Evolutionary conservation across 1,284 basidiomycete genomes (phyloP).

Genomic region (Porogramme epimiltina): DNA sequence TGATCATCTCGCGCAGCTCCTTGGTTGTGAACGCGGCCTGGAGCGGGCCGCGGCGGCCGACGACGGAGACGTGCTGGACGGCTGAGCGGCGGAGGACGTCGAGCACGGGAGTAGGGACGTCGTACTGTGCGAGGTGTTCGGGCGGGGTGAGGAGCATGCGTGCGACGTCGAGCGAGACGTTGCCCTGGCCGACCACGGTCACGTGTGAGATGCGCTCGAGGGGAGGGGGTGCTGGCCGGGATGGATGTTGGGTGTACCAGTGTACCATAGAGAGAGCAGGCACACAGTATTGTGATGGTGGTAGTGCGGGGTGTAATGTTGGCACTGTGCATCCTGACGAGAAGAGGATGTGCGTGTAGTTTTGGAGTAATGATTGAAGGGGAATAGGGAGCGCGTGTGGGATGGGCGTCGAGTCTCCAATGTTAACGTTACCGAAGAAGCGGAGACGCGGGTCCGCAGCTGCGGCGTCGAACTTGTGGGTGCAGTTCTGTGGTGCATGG

Average conservation of each 20-base stretch:
- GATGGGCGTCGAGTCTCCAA: conserved; percentile 50
- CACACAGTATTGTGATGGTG: conserved; percentile 57
- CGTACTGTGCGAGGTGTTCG: conserved; percentile 68
- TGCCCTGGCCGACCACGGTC: conserved; percentile 92
- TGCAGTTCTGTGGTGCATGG: conserved; percentile 77
- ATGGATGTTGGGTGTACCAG: conserved; percentile 97
- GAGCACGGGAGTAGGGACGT: conserved; percentile 81
- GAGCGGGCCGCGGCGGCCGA: conserved; percentile 86
- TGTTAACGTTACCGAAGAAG: conserved; percentile 93
- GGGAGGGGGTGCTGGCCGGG: conserved; percentile 50
- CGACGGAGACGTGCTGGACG: conserved; percentile 80
- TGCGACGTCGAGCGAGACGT: conserved; percentile 94
- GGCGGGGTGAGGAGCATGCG: conserved; percentile 82
- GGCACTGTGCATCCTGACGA: conserved; percentile 79
- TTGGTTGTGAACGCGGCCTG: conserved; percentile 95
- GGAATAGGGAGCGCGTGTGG: conserved; percentile 57
- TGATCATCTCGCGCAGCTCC: conserved; percentile 91
- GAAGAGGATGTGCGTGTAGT: conserved; percentile 84
- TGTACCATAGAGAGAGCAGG: conserved; percentile 89
- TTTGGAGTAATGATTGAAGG: conserved; percentile 54
- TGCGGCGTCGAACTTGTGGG: conserved; percentile 88
- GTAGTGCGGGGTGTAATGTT: conserved; percentile 55
- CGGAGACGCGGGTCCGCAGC: conserved; percentile 76
- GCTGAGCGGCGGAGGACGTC: conserved; percentile 63
- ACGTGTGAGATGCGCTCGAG: conserved; percentile 71